Percentiles rank a stretch among this genome's conserved stretches.
Evolutionary conservation across 257 asterid species (phyloP).

Genomic region (Schizonepeta tenuifolia): DNA sequence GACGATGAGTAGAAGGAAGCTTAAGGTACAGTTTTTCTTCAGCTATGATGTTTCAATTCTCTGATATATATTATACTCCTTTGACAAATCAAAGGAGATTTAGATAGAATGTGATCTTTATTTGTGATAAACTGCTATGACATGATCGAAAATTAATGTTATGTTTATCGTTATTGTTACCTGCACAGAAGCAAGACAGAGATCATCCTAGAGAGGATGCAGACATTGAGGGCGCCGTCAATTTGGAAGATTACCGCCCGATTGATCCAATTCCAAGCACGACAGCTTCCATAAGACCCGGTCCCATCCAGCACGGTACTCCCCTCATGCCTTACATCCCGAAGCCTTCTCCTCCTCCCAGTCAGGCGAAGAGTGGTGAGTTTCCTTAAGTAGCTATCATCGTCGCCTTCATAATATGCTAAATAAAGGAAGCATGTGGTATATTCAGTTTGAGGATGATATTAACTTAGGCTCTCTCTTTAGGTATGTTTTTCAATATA

Average conservation of each 20-base stretch:
- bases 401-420: background rate
- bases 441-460: background rate
- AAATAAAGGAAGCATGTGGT: slow-evolving; percentile 6
- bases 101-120: background rate
- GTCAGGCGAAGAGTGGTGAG: background rate
- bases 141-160: background rate
- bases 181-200: slow-evolving; percentile 35
- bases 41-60: background rate
- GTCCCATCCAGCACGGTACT: slow-evolving; percentile 72
- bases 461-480: background rate
- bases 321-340: slow-evolving; percentile 79
- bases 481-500: background rate
- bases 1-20: slow-evolving; percentile 46
- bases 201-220: background rate
- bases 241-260: slow-evolving; percentile 64
- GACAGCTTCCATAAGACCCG: slow-evolving; percentile 56
- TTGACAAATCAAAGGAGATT: background rate
- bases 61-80: background rate
- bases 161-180: background rate
- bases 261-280: slow-evolving; percentile 80
- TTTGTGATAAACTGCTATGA: background rate
- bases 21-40: slow-evolving; percentile 49
- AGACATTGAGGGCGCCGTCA: slow-evolving; percentile 10
- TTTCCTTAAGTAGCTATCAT: slow-evolving; percentile 21
- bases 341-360: slow-evolving; percentile 71